A percentile compares a stretch with the other conserved stretches of the same genome.
phyloP scores from a whole-genome alignment of 2,329 filamentous ascomycete genomes.

The Tolypocladium cylindrosporum region DNA sequence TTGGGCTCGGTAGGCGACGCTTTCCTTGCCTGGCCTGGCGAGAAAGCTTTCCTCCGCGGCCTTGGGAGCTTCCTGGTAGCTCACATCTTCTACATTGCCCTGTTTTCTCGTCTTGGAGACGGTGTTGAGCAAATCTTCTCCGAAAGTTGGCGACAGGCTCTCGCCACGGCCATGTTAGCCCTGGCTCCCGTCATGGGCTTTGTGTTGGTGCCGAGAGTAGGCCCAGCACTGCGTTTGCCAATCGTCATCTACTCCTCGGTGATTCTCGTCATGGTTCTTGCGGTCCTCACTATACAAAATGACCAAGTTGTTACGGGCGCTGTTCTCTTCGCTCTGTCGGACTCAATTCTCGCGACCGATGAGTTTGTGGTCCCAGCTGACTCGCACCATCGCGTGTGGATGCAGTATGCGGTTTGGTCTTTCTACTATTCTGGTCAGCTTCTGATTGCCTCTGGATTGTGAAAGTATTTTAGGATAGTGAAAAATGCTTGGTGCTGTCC shows the following conservation, averaged over 20 bases:
- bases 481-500: too few relatives aligned
- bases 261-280: constrained; percentile 21
- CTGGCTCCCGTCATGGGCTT: constrained; percentile 15
- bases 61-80: constrained; percentile 22
- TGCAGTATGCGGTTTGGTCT: constrained; percentile 24
- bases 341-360: constrained; percentile 20
- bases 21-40: constrained; percentile 23
- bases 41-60: constrained; percentile 20
- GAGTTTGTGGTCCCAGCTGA: constrained; percentile 17
- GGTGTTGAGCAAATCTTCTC: constrained; percentile 4
- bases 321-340: constrained; percentile 21
- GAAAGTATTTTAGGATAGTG: neutral
- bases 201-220: constrained; percentile 16
- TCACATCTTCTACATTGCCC: constrained; percentile 21
- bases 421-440: constrained; percentile 25
- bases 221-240: constrained; percentile 12
- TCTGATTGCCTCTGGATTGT: constrained; percentile 13
- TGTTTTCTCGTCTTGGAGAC: constrained; percentile 12
- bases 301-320: constrained; percentile 15
- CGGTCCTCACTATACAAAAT: constrained; percentile 16
- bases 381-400: constrained; percentile 15
- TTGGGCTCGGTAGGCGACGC: constrained; percentile 23
- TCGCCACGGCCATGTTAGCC: constrained; percentile 10
- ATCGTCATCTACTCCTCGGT: constrained; percentile 20
- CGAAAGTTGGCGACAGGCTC: constrained; percentile 6